Evolutionary conservation across 2,329 filamentous ascomycete genomes (phyloP).

Genomic region (Arthrinium puccinioides): DNA sequence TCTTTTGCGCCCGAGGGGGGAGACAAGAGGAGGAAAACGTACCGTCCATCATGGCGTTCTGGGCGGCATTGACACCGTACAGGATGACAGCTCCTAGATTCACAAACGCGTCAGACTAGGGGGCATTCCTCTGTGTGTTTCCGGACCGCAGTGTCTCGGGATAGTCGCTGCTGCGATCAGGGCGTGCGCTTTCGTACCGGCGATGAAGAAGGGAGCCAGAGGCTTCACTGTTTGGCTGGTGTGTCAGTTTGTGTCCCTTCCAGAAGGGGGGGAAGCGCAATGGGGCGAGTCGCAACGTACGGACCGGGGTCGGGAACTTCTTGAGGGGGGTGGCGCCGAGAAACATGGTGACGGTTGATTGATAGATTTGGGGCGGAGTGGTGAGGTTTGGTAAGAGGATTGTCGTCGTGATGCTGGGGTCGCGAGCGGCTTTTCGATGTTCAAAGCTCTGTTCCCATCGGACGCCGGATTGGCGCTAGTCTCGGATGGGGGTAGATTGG

Average conservation of each 20-base stretch:
- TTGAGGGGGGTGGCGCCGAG: constrained; percentile 61
- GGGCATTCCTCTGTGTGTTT: background rate
- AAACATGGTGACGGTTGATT: constrained; percentile 56
- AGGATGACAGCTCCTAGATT: constrained; percentile 69
- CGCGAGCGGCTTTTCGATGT: too few relatives aligned
- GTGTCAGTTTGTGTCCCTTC: too few relatives aligned
- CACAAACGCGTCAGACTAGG: constrained; percentile 18
- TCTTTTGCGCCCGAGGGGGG: background rate
- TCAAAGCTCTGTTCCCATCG: too few relatives aligned
- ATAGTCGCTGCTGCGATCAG: background rate
- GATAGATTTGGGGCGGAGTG: constrained; percentile 26
- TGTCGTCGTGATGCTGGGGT: too few relatives aligned
- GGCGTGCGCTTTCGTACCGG: constrained; percentile 58
- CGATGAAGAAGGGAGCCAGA: constrained; percentile 87
- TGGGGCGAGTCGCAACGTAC: too few relatives aligned
- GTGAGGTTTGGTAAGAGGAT: constrained; percentile 24
- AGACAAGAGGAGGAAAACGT: constrained; percentile 22
- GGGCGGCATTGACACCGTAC: constrained; percentile 84
- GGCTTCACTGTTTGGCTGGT: constrained; percentile 67
- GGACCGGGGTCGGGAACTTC: constrained; percentile 73
- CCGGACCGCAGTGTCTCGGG: background rate
- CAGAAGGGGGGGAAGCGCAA: constrained; percentile 22
- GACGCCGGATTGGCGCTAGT: too few relatives aligned
- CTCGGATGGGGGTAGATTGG: too few relatives aligned
- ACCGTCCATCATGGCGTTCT: constrained; percentile 74